Evolutionary conservation across 805 yeast genomes (phyloP).

Genomic region (Naumovozyma baii): DNA sequence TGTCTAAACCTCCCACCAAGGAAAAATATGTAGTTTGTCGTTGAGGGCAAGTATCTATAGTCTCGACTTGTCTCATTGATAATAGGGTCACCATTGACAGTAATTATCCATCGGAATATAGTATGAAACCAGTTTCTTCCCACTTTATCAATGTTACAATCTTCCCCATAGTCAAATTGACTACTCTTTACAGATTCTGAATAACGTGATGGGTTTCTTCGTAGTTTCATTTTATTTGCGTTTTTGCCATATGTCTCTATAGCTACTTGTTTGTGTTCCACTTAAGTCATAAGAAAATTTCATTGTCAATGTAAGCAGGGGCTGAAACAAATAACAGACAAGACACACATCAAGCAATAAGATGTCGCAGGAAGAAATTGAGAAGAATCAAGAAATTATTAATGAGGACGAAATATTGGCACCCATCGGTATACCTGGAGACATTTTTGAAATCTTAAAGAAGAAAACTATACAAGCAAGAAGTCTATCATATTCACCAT

Average conservation of each 20-base stretch:
- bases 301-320: too few species aligned
- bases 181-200: background rate
- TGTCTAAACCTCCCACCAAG: conserved; percentile 58
- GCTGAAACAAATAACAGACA: too few species aligned
- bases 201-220: background rate
- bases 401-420: background rate
- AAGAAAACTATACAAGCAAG: conserved; percentile 31
- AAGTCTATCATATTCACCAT: conserved; percentile 39
- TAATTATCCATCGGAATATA: conserved; percentile 14
- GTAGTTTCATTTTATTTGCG: background rate
- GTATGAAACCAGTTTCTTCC: conserved; percentile 1
- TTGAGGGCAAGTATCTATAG: conserved; percentile 16
- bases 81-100: conserved; percentile 15
- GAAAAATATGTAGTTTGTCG: conserved; percentile 39
- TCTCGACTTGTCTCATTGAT: conserved; percentile 8
- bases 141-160: background rate
- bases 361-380: background rate
- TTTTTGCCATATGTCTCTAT: too few species aligned
- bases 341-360: too few species aligned
- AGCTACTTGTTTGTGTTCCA: too few species aligned
- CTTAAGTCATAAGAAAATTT: too few species aligned
- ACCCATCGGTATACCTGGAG: conserved; percentile 8
- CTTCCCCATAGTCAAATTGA: background rate
- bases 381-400: background rate
- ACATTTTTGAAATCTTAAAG: conserved; percentile 21